Base-by-base conservation (phyloP, 73 alveolate species). In the Urostyla sp. region DNA sequence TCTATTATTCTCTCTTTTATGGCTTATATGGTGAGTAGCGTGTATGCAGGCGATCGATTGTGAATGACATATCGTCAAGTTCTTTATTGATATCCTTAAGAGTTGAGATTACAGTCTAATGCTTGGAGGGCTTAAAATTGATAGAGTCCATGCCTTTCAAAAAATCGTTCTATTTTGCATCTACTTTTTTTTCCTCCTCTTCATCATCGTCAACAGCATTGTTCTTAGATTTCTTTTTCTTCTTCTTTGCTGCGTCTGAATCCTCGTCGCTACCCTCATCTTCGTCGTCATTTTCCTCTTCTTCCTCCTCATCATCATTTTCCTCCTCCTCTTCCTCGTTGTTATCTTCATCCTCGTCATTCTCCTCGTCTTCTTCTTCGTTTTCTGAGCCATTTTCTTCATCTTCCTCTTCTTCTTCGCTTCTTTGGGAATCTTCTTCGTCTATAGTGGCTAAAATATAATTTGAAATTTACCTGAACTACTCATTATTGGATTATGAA, bases 381-480 rank as follows among this genome's bases (percentile, higher is more conserved):
- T 34, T 31, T 24, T n/a, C 58, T 11, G 44, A 7, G 20, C 60
- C 61, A n/a, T 31, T 31, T n/a, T n/a, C n/a, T 40, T 31, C 43
- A 59, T 63, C 57, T 27, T 84, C 89, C 20, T 84, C 85, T 13
- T 35, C 67, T 24, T 63, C 79, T 43, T 63, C 79, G 20, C 44
- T 30, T 16, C 20, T 3, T 24, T 60, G 28, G 4, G 72, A 55
- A 10, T 60, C 75, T 30, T 63, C 79, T n/a, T 63, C 79, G 18
- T 63, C 79, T 63, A n/a, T 1, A n/a, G n/a, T n/a, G n/a, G n/a
- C n/a, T n/a, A n/a, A n/a, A n/a, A n/a, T n/a, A n/a, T n/a, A n/a
- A n/a, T n/a, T n/a, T n/a, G n/a, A n/a, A n/a, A n/a, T n/a, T n/a
- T n/a, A n/a, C n/a, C n/a, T n/a, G n/a, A n/a, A n/a, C n/a, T n/a